Conservation (phyloP, 495 filamentous ascomycete species). For the Aspergillus sclerotioniger region DNA sequence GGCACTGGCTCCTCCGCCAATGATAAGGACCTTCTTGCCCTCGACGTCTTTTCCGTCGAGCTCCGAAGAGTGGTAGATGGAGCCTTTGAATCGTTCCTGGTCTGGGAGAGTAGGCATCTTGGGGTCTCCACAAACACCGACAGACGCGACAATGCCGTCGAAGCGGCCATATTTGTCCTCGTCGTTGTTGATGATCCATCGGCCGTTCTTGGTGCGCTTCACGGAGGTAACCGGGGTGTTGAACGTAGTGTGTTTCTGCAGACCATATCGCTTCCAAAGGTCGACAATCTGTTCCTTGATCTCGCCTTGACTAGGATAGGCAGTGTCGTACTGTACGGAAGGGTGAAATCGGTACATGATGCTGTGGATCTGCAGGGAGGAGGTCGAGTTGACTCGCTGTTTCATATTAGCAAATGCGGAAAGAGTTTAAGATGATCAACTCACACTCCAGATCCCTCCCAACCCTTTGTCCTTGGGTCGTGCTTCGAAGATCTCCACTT, state of each 20-base stretch:
- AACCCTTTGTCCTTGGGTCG: conserved; percentile 57
- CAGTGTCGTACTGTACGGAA: conserved; percentile 66
- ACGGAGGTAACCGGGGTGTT: conserved; percentile 65
- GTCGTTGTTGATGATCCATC: conserved; percentile 83
- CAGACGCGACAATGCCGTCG: conserved; percentile 72
- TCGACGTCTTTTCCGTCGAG: conserved; percentile 68
- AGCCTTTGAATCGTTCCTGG: conserved; percentile 64
- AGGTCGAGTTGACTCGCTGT: conserved; percentile 79
- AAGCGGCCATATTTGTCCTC: conserved; percentile 64
- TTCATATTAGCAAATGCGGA: background rate
- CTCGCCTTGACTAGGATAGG: conserved; percentile 71
- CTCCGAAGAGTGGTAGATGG: conserved; percentile 70
- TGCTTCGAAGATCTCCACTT: conserved; percentile 74
- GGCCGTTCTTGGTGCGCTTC: conserved; percentile 62
- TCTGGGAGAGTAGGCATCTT: conserved; percentile 67
- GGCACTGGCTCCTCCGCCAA: conserved; percentile 78
- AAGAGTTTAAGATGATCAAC: conserved; percentile 19
- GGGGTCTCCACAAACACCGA: conserved; percentile 77
- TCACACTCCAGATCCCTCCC: conserved; percentile 83
- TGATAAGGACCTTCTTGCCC: conserved; percentile 69
- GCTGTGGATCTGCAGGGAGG: conserved; percentile 77
- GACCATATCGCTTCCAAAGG: conserved; percentile 73
- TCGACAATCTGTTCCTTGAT: conserved; percentile 68
- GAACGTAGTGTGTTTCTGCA: conserved; percentile 70
- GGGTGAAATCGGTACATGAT: conserved; percentile 90